These are phyloP conservation scores for Phytophthora cryptogea DNA, from an alignment of 352 stramenopile genomes.

Conservation along the genomic window DNA sequence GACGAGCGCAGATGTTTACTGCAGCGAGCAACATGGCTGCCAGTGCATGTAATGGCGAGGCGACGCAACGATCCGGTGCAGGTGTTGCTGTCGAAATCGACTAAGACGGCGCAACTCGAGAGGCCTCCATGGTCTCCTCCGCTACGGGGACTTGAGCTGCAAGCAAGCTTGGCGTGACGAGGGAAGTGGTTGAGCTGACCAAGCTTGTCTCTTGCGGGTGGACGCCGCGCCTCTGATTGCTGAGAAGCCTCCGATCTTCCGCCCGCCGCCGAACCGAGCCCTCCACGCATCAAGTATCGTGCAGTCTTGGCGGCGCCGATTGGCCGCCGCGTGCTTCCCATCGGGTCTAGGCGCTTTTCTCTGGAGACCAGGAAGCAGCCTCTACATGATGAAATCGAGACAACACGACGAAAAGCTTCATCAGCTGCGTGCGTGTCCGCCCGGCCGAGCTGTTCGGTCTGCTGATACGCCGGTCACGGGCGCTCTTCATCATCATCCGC, in stretches of 20 bases:
- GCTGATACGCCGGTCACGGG: slow-evolving; percentile 11
- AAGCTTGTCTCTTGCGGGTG: slow-evolving; percentile 2
- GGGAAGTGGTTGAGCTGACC: background rate
- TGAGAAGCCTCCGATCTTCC: slow-evolving; percentile 31
- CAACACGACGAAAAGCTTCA: slow-evolving; percentile 26
- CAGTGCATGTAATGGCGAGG: slow-evolving; percentile 14
- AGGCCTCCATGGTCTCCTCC: background rate
- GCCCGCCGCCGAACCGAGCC: slow-evolving; percentile 22
- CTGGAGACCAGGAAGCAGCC: slow-evolving; percentile 15
- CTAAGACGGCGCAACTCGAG: background rate
- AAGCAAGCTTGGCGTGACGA: background rate
- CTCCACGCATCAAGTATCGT: slow-evolving; percentile 30
- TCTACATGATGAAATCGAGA: slow-evolving; percentile 37
- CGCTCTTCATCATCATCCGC: slow-evolving; percentile 27
- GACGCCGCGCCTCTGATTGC: slow-evolving; percentile 9
- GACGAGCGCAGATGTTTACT: slow-evolving; percentile 28
- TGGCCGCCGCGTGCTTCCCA: slow-evolving; percentile 22
- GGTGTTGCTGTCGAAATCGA: slow-evolving; percentile 1
- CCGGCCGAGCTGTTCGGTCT: background rate
- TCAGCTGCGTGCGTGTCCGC: slow-evolving; percentile 15
- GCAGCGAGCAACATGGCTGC: slow-evolving; percentile 20
- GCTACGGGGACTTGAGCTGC: background rate
- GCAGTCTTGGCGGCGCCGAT: slow-evolving; percentile 2
- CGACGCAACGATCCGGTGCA: background rate
- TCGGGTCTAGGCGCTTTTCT: slow-evolving; percentile 18